Conservation (phyloP, 495 filamentous ascomycete genomes). For the Oleoguttula mirabilis region DNA sequence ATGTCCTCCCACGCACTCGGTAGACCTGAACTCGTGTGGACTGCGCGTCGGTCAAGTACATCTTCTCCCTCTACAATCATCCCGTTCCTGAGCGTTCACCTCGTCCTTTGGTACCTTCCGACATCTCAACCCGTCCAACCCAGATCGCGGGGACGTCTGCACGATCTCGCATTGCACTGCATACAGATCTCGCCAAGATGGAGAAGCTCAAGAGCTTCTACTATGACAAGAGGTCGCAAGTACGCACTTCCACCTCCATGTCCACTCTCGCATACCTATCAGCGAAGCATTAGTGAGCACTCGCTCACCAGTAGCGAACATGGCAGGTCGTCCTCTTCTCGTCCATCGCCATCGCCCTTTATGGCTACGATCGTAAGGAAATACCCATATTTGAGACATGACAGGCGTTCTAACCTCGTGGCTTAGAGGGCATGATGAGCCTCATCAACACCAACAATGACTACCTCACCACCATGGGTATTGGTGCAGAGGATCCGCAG, state of each 20-base stretch:
- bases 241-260: not conserved
- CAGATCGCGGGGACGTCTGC: no score
- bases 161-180: no score
- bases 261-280: not conserved
- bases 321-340: conserved; percentile 40
- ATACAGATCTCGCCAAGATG: conserved; percentile 12
- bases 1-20: no score
- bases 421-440: conserved; percentile 48
- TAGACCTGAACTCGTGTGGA: no score
- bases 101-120: no score
- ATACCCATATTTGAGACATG: no score
- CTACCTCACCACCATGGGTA: conserved; percentile 46
- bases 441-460: conserved; percentile 46
- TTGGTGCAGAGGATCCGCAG: conserved; percentile 33
- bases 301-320: not conserved
- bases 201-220: conserved; percentile 15
- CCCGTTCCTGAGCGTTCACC: no score
- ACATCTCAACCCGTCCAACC: no score
- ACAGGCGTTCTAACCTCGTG: no score
- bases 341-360: conserved; percentile 45
- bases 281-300: not conserved
- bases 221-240: conserved; percentile 18
- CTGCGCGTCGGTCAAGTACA: no score
- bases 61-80: no score
- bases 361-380: conserved; percentile 39